Conservation (phyloP, 306 rosid species). For the Cicer arietinum region DNA sequence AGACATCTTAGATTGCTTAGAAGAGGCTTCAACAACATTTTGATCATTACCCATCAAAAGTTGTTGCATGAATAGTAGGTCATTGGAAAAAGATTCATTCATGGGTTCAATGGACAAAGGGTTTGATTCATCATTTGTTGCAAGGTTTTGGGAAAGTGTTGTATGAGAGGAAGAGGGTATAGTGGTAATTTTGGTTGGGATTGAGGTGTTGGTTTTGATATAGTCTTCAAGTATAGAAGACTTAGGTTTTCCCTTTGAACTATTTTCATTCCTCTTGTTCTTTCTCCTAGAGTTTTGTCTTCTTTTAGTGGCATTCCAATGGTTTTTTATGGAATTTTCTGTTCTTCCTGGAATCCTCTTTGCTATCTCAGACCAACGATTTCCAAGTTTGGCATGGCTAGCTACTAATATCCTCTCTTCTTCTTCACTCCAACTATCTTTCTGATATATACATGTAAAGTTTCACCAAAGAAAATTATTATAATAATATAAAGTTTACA, state of each 20-base stretch:
- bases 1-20: not conserved
- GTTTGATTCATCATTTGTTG: constrained; percentile 34
- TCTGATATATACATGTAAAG: constrained; percentile 43
- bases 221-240: constrained; percentile 76
- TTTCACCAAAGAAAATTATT: not conserved
- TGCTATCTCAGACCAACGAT: constrained; percentile 86
- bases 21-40: constrained; percentile 6
- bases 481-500: not conserved
- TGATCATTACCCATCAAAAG: constrained; percentile 36
- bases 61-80: constrained; percentile 58
- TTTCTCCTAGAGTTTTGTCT: constrained; percentile 77
- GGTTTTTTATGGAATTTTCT: constrained; percentile 84
- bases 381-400: constrained; percentile 64
- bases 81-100: constrained; percentile 39
- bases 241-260: constrained; percentile 51
- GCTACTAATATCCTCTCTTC: constrained; percentile 74
- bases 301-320: constrained; percentile 91
- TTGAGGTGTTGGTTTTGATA: constrained; percentile 50
- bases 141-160: constrained; percentile 6
- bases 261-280: constrained; percentile 44
- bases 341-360: constrained; percentile 80
- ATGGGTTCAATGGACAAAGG: constrained; percentile 40
- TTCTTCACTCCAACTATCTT: constrained; percentile 74
- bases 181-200: not conserved
- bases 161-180: constrained; percentile 7